Evolutionary conservation across 2,329 filamentous ascomycete species (phyloP).

Genomic region (Dryadomyces quercivorus): DNA sequence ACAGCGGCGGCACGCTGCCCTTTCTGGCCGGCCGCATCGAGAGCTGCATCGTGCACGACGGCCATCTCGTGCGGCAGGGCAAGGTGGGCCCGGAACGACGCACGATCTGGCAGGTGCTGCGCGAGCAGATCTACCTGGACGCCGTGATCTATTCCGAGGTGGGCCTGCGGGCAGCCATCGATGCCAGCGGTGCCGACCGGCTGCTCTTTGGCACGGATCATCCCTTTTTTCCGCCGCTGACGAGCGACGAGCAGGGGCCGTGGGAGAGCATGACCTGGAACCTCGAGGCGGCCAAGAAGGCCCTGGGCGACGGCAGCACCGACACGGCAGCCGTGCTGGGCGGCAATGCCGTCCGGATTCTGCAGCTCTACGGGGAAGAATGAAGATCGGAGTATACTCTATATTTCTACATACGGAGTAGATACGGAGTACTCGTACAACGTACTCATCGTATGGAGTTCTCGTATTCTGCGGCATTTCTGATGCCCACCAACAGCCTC

Average conservation of each 20-base stretch:
- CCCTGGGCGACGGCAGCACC: conserved; percentile 9
- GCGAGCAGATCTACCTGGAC: conserved; percentile 74
- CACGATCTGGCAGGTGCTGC: conserved; percentile 43
- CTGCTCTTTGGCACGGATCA: conserved; percentile 76
- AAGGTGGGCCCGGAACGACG: conserved; percentile 33
- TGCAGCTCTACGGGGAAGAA: conserved; percentile 8
- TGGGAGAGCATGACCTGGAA: conserved; percentile 56
- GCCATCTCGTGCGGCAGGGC: conserved; percentile 54
- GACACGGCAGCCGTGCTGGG: conserved; percentile 12
- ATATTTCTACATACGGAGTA: too few species aligned
- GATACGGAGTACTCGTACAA: too few species aligned
- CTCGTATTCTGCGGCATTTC: too few species aligned
- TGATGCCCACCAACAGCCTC: too few species aligned
- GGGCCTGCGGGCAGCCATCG: conserved; percentile 57
- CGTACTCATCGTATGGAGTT: too few species aligned
- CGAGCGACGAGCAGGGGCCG: conserved; percentile 41
- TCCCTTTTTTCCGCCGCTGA: conserved; percentile 70
- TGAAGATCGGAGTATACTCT: too few species aligned
- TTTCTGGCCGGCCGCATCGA: conserved; percentile 84
- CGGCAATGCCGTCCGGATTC: conserved; percentile 12
- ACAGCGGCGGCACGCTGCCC: conserved; percentile 78
- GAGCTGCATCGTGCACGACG: conserved; percentile 76
- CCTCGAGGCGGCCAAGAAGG: conserved; percentile 30
- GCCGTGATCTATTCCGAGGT: conserved; percentile 74
- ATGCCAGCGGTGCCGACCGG: conserved; percentile 50